Base-by-base conservation (phyloP, 495 filamentous ascomycete genomes). In the Penicillium atrosanguineum region DNA sequence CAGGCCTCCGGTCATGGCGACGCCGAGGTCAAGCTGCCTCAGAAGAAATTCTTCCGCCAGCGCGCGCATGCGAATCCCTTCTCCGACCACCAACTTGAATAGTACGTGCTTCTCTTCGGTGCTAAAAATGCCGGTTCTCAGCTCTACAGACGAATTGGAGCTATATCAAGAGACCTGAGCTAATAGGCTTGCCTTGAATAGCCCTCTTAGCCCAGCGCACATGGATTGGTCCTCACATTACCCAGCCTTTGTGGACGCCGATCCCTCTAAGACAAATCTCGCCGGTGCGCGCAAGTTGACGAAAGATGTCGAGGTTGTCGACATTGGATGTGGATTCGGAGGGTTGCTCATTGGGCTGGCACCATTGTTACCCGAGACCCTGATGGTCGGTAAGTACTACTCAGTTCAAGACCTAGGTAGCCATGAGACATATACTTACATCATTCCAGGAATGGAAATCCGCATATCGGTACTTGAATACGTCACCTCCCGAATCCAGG, bases 31-130 rank as follows among this genome's bases (percentile, higher is more conserved):
- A 73, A 81, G 65, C 76, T 96, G 62, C 92, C 92, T 23, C 83
- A 87, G 74, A 96, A 97, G 76, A 93, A 87, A 73, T 96, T 92
- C 77, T 98, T 96, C 70, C 83, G 94, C 44, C 94, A 98, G 69
- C 82, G 94, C 64, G 94, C 94, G 26, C 94, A 98, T 71, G 95
- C 94, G 43, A 98, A 98, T 77, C 90, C 91, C 9, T 97, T 98
- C 71, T 95, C 92, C 0, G 94, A 98, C 63, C 94, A 97, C 72
- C 68, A 80, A 14, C 78, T 98, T 65, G 78, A 75, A 53, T 97
- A 98, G 94, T 96, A 81, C 64, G 81, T 73, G 7, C 45, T 11
- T 36, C 31, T 8, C 18, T 53, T 21, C 8, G 42, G 18, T 47
- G 20, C 36, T 46, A 9, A n/a, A 7, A 23, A 21, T 28, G 49